Evolutionary conservation across 2,329 filamentous ascomycete genomes (phyloP).

Genomic region (Fusarium odoratissimum): DNA sequence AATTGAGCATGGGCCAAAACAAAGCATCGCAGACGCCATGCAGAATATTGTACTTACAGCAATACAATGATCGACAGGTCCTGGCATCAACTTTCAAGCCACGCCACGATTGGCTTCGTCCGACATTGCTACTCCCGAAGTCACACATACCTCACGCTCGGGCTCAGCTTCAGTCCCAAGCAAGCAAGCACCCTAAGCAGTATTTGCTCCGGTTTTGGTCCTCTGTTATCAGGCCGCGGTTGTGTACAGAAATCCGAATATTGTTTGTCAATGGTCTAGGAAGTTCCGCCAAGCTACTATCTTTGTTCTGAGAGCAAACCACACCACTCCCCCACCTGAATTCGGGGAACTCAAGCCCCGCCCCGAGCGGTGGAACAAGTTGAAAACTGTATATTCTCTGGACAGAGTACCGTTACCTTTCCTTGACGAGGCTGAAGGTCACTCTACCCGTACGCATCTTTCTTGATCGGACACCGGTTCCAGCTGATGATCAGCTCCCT

Average conservation of each 20-base stretch:
- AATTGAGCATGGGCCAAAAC: not conserved
- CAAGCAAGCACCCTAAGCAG: conserved; percentile 3
- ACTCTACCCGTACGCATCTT: not conserved
- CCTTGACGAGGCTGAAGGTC: conserved; percentile 2
- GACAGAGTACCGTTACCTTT: not conserved
- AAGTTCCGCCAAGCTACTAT: conserved; percentile 15
- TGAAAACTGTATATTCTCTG: conserved; percentile 8
- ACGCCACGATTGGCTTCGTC: conserved; percentile 18
- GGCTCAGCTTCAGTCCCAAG: conserved; percentile 5
- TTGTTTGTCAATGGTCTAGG: conserved; percentile 1
- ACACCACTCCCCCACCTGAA: conserved; percentile 12
- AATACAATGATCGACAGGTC: conserved; percentile 19
- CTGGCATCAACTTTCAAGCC: conserved; percentile 6
- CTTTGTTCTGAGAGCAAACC: not conserved
- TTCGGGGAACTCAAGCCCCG: conserved; percentile 37
- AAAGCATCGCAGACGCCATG: not conserved
- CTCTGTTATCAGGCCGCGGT: conserved; percentile 6
- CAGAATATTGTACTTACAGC: not conserved
- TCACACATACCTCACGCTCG: conserved; percentile 29
- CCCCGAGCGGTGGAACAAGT: conserved; percentile 27
- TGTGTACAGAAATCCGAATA: conserved; percentile 6
- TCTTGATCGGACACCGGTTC: conserved; percentile 1
- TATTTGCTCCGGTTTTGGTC: conserved; percentile 23
- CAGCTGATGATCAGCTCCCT: conserved; percentile 24
- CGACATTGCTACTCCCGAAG: conserved; percentile 31